Base-by-base conservation (phyloP, 176 grass and related monocot genomes). In the Tillandsia leiboldiana region DNA sequence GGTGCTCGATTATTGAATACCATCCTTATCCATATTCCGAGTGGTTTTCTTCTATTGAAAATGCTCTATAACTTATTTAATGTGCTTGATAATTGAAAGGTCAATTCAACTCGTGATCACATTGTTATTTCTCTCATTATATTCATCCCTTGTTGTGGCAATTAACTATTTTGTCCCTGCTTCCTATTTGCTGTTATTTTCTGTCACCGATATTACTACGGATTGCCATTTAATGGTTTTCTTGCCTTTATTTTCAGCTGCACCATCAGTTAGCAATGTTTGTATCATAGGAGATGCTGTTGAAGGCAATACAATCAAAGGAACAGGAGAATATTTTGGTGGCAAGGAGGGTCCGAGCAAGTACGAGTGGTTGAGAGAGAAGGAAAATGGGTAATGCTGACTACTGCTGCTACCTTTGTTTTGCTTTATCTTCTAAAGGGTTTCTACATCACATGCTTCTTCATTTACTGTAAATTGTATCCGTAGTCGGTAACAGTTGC, bases 291-390 rank as follows among this genome's bases (percentile, higher is more conserved):
- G 94, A 83, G 94, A 93, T 75, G 81, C 53, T 77, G 73, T 87
- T 78, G 94, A 99, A 80, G 94, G 85, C 51, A 87, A 77, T 78
- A 80, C 68, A 49, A 70, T 99, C 73, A 79, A 83, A 77, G 89
- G 84, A 53, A 68, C 26, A 11, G 94, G 89, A 50, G 82, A 75
- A 78, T 99, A 99, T 53, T 99, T 99, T 73, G 94, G 94, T 53
- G 94, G 94, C 18, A 87, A 83, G 79, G 94, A 99, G 71, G 94
- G 94, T 26, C 77, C 86, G 73, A 90, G 88, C 87, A 99, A 90
- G 79, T 81, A 90, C 51, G 67, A 80, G 14, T 99, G 94, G 94
- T 81, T 90, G 26, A 90, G 89, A 70, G 84, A 87, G 79, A 83
- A 85, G 59, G 87, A 86, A 79, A 89, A 87, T 62, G 82, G 94